Evolutionary conservation across 257 asterid genomes (phyloP).

Genomic region (Solanum bulbocastanum): DNA sequence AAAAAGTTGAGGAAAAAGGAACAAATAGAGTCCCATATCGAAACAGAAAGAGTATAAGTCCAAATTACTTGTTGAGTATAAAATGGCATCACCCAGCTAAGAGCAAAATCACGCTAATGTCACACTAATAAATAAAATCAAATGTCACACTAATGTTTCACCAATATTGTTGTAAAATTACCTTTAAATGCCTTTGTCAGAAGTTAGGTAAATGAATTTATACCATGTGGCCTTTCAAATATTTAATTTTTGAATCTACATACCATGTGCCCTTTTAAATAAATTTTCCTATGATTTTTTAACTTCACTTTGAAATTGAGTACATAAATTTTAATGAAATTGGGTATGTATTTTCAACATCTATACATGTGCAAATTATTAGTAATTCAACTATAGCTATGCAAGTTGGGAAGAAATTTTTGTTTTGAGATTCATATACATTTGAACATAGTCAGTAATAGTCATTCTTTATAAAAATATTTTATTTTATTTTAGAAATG

Average conservation of each 20-base stretch:
- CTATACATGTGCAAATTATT: background rate
- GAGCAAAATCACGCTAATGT: background rate
- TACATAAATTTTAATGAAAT: background rate
- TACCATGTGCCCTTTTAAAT: background rate
- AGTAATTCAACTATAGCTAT: background rate
- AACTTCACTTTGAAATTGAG: background rate
- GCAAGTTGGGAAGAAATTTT: background rate
- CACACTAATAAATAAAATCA: background rate
- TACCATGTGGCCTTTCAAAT: background rate
- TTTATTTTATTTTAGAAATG: too few species aligned
- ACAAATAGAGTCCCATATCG: background rate
- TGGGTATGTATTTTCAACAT: background rate
- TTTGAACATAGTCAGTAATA: too few species aligned
- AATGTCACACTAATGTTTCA: background rate
- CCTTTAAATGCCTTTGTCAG: background rate
- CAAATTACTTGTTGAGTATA: background rate
- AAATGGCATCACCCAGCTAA: background rate
- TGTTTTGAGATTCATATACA: background rate
- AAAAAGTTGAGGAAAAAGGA: background rate
- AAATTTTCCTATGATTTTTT: background rate
- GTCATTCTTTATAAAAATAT: background rate
- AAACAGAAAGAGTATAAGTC: background rate
- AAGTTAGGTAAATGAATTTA: background rate
- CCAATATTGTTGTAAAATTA: background rate
- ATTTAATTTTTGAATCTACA: background rate